phyloP scores from a whole-genome alignment of 2,329 filamentous ascomycete genomes.

The Anisogramma anomala region DNA sequence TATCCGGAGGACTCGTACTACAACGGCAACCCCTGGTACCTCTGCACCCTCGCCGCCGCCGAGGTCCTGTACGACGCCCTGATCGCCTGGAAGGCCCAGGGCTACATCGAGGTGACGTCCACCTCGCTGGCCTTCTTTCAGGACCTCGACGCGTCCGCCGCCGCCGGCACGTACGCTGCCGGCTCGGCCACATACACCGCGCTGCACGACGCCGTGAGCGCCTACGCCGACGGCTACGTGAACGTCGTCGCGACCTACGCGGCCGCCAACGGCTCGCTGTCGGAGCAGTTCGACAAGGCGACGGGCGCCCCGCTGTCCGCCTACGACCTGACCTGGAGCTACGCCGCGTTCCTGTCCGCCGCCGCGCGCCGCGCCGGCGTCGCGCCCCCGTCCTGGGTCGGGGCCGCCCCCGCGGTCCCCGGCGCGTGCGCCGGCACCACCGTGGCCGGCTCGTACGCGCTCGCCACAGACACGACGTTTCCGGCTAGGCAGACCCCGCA shows the following conservation, averaged over 20 bases:
- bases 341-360: slow-evolving; percentile 58
- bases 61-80: slow-evolving; percentile 71
- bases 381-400: slow-evolving; percentile 47
- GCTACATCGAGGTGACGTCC: slow-evolving; percentile 51
- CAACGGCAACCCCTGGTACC: slow-evolving; percentile 72
- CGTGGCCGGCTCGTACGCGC: slow-evolving; percentile 38
- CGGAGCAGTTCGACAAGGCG: slow-evolving; percentile 53
- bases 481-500: slow-evolving; percentile 37
- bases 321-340: slow-evolving; percentile 61
- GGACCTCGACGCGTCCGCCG: slow-evolving; percentile 46
- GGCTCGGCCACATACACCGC: slow-evolving; percentile 35
- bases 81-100: slow-evolving; percentile 55
- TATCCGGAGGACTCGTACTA: slow-evolving; percentile 66
- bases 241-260: slow-evolving; percentile 52
- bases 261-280: slow-evolving; percentile 47
- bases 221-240: slow-evolving; percentile 51
- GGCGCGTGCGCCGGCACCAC: slow-evolving; percentile 35
- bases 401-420: slow-evolving; percentile 36
- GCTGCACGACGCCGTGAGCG: slow-evolving; percentile 44
- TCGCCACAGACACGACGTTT: slow-evolving; percentile 36
- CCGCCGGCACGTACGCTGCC: slow-evolving; percentile 50
- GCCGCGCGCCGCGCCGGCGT: slow-evolving; percentile 42
- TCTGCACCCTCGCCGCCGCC: slow-evolving; percentile 64
- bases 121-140: slow-evolving; percentile 62
- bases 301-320: slow-evolving; percentile 48